Base-by-base conservation (phyloP, 148 eudicot genomes). In the Beta vulgaris region DNA sequence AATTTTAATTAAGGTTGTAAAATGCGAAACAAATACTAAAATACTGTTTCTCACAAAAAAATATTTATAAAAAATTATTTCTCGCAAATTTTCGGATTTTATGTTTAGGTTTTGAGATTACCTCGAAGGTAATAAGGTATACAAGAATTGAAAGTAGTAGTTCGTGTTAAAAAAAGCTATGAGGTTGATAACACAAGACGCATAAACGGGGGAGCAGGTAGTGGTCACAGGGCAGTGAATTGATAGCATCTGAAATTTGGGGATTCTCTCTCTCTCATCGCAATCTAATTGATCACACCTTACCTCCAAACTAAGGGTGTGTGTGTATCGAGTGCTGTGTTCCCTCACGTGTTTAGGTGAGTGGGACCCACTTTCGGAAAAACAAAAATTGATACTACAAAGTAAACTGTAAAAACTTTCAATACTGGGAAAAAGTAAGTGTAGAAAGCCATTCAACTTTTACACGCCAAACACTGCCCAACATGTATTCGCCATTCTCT, bases 341-440 rank as follows among this genome's bases (percentile, higher is more conserved):
- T 61, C 15, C 2, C 70, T 77, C 80, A 77, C 80, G 80, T 71
- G 80, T 66, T 65, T 76, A 69, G 66, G 73, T 68, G 68, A 68
- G 53, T 40, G 28, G 34, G 12, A 37, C 16, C 32, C 31, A 42
- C 55, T n/a, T n/a, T n/a, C n/a, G n/a, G n/a, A n/a, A n/a, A n/a
- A n/a, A n/a, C n/a, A n/a, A n/a, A n/a, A n/a, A n/a, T n/a, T n/a
- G n/a, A n/a, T n/a, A n/a, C n/a, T n/a, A n/a, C n/a, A n/a, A n/a
- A n/a, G n/a, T n/a, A n/a, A n/a, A n/a, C n/a, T n/a, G n/a, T n/a
- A n/a, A n/a, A n/a, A n/a, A 26, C 3, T 23, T 25, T 29, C 72
- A 73, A 26, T 31, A 23, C 80, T 78, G 81, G n/a, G n/a, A 43
- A 66, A 79, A 59, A 43, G 48, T 69, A 43, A 25, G 19, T 6